These are phyloP conservation scores for Tritrichomonas musculus DNA, from an alignment of 208 protist species.

Conservation along the genomic window DNA sequence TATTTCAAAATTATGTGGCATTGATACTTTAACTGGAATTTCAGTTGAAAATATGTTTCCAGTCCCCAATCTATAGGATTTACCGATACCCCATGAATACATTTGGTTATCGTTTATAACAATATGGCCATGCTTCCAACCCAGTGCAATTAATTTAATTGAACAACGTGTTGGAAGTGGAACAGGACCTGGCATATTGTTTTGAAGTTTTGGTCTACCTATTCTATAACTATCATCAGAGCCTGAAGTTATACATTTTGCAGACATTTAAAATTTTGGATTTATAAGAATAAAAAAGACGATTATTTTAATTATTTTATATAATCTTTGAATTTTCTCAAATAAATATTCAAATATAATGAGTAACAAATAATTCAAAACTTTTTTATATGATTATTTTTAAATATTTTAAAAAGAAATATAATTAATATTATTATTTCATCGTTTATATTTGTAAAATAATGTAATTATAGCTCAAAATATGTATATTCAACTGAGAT, in stretches of 20 bases:
- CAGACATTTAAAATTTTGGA: neutral
- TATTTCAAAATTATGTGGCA: neutral
- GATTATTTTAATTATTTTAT: too few relatives aligned
- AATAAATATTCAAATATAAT: too few relatives aligned
- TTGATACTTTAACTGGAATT: neutral
- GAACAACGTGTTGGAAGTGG: neutral
- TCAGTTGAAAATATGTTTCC: neutral
- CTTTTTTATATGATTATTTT: too few relatives aligned
- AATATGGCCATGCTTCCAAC: neutral
- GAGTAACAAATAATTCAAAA: too few relatives aligned
- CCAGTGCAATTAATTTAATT: neutral
- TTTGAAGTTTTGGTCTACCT: neutral
- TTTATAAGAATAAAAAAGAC: too few relatives aligned
- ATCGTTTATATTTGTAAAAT: too few relatives aligned
- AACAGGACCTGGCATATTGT: neutral
- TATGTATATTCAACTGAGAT: too few relatives aligned
- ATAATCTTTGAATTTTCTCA: too few relatives aligned
- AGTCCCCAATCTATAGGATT: neutral
- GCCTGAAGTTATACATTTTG: neutral
- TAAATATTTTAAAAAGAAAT: too few relatives aligned
- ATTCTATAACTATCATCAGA: slow-evolving; percentile 13
- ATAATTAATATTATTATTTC: too few relatives aligned
- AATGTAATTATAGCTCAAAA: too few relatives aligned
- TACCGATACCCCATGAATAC: neutral
- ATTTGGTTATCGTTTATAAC: neutral